Evolutionary conservation across 495 filamentous ascomycete genomes (phyloP), one percentile per base, ranked within the genome.

Genomic region (Hyaloscypha variabilis): DNA sequence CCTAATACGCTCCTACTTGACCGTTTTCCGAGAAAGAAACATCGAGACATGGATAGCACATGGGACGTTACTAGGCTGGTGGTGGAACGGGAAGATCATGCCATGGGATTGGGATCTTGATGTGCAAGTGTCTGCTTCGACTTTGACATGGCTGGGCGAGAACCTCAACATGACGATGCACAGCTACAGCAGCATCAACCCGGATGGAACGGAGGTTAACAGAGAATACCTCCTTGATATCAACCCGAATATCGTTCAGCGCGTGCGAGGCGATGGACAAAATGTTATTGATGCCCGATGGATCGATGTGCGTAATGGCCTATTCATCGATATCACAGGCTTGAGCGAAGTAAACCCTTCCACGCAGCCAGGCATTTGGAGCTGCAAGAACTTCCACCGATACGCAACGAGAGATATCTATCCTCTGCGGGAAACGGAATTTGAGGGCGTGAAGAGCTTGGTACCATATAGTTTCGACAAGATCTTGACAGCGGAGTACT

Each of bases 81-180:
- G 91, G 90, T 96, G 92, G 92, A 94, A 92, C 71, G 90, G 87
- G 21, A 84, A 86, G 78, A 84, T 92, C 71, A 85, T 94, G 70
- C 91, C 92, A 11, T 96, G 92, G 91, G 92, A 96, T 73, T 91
- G 86, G 83, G 91, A 96, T 74, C 79, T 96, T n/a, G 92, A 96
- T 72, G 90, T 88, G 3, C 92, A 96, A 75, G 87, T 96, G 25
- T 85, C 84, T 29, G 81, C 79, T 13, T 75, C 79, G 17, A 92
- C 90, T 1, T 76, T 93, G 31, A 69, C 75, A 13, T 83, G 84
- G 65, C 79, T 96, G 46, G 90, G 81, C 19, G 71, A 84, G 39
- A 75, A 85, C 30, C 84, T 84, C 74, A 94, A 94, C 73, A 80
- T 82, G 62, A 91, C 87, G 1, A 69, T 83, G 23, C 84, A 91